phyloP scores from a whole-genome alignment of 2,329 filamentous ascomycete genomes.

The Exophiala lecanii-corni region DNA sequence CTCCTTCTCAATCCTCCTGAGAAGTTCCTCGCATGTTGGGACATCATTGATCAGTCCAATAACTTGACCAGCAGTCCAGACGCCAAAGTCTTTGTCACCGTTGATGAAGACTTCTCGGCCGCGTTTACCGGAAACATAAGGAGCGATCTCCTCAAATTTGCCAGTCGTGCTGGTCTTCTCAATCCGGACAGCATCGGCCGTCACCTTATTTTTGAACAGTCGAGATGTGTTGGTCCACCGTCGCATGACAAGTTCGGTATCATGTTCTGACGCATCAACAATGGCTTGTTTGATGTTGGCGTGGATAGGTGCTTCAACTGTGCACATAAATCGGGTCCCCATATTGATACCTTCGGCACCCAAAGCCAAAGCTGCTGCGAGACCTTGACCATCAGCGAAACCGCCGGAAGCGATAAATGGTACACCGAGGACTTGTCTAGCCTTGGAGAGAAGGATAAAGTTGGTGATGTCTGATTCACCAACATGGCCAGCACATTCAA shows the following conservation, averaged over 20 bases:
- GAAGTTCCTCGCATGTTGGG: slow-evolving; percentile 55
- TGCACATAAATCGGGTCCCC: slow-evolving; percentile 98
- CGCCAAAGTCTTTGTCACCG: slow-evolving; percentile 84
- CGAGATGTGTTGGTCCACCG: slow-evolving; percentile 91
- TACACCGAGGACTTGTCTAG: slow-evolving; percentile 74
- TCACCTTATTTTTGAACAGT: slow-evolving; percentile 86
- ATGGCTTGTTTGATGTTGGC: slow-evolving; percentile 90
- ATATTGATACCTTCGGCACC: slow-evolving; percentile 96
- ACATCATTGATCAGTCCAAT: slow-evolving; percentile 78
- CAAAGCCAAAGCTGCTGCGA: slow-evolving; percentile 83
- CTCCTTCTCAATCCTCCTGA: slow-evolving; percentile 72
- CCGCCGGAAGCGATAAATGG: slow-evolving; percentile 96
- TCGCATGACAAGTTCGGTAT: slow-evolving; percentile 81
- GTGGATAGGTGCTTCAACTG: slow-evolving; percentile 87
- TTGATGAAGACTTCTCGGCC: slow-evolving; percentile 88
- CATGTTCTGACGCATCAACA: slow-evolving; percentile 79
- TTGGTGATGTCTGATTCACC: slow-evolving; percentile 52
- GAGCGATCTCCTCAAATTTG: slow-evolving; percentile 84
- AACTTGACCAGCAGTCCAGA: slow-evolving; percentile 96
- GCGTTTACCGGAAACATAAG: slow-evolving; percentile 82
- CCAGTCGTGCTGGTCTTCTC: slow-evolving; percentile 78
- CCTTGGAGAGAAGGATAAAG: slow-evolving; percentile 68
- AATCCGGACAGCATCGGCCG: slow-evolving; percentile 71
- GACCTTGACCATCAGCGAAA: slow-evolving; percentile 88
- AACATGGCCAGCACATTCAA: slow-evolving; percentile 80